These are phyloP conservation scores for Rosellinia necatrix DNA, from an alignment of 2,329 filamentous ascomycete genomes.

Conservation along the genomic window DNA sequence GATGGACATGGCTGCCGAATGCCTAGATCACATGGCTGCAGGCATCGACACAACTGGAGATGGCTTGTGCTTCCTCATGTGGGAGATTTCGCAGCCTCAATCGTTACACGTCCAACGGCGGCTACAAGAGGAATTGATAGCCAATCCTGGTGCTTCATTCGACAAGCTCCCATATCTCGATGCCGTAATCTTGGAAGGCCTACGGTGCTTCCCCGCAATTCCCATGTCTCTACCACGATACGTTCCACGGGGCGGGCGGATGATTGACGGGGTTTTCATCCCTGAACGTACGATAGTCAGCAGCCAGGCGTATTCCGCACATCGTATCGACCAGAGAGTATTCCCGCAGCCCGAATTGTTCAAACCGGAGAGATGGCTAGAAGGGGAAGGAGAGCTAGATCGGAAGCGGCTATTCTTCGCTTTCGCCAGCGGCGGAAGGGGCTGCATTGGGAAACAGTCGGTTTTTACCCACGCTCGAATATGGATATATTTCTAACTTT, in stretches of 20 bases:
- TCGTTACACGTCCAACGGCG: conserved; percentile 56
- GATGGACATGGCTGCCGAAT: conserved; percentile 67
- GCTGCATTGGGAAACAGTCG: conserved; percentile 70
- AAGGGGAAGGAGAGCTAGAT: conserved; percentile 72
- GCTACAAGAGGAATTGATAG: conserved; percentile 57
- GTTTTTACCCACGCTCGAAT: conserved; percentile 38
- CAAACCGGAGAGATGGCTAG: conserved; percentile 83
- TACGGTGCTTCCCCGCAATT: conserved; percentile 67
- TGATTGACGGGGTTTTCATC: conserved; percentile 59
- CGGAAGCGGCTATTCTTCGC: conserved; percentile 66
- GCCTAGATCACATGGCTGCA: conserved; percentile 72
- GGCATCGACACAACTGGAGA: conserved; percentile 76
- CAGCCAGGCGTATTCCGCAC: conserved; percentile 64
- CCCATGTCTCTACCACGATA: conserved; percentile 69
- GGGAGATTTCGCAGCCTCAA: conserved; percentile 67
- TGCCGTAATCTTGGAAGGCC: conserved; percentile 64
- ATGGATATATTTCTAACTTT: conserved; percentile 1
- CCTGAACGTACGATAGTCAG: conserved; percentile 62
- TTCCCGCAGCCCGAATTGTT: conserved; percentile 81
- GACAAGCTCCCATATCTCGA: conserved; percentile 64
- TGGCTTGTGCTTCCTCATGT: conserved; percentile 71
- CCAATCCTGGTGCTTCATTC: conserved; percentile 45
- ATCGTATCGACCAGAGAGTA: conserved; percentile 64
- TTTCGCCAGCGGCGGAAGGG: conserved; percentile 67
- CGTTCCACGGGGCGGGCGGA: conserved; percentile 58